A percentile compares a stretch with the other conserved stretches of the same genome.
Evolutionary conservation across 1,284 basidiomycete genomes (phyloP).

Genomic region (Rhodofomes roseus): DNA sequence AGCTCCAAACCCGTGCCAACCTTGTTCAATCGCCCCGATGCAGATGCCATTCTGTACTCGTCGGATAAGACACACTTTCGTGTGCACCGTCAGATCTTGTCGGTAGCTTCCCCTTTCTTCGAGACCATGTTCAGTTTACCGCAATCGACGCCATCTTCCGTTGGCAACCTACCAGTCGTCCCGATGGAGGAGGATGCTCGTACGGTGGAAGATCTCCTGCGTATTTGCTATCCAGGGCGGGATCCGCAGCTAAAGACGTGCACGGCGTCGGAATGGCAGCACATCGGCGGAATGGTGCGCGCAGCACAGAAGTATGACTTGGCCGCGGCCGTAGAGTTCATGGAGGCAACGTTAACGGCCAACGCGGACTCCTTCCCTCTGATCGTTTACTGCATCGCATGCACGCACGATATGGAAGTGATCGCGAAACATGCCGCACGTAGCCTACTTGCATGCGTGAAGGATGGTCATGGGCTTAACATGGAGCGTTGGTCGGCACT

Average conservation of each 20-base stretch:
- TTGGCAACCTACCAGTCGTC: conserved; percentile 3
- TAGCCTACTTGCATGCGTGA: not conserved
- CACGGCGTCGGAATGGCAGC: not conserved
- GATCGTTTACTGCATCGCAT: conserved; percentile 22
- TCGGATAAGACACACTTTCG: conserved; percentile 13
- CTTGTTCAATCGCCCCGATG: conserved; percentile 11
- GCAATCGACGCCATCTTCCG: conserved; percentile 3
- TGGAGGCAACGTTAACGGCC: not conserved
- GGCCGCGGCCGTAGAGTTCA: not conserved
- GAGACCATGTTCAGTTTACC: conserved; percentile 16
- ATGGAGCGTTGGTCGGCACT: not conserved
- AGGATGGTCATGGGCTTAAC: not conserved
- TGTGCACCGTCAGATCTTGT: conserved; percentile 13
- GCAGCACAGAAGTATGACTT: conserved; percentile 13
- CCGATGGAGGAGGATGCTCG: conserved; percentile 12
- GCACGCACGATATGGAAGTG: not conserved
- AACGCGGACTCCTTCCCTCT: conserved; percentile 18
- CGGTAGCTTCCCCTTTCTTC: conserved; percentile 14
- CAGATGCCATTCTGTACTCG: conserved; percentile 15
- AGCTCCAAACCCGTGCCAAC: too few species aligned
- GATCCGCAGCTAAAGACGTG: conserved; percentile 1
- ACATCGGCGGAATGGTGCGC: not conserved
- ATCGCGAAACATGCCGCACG: not conserved
- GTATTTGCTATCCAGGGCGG: conserved; percentile 10
- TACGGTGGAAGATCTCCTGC: conserved; percentile 14